Percentiles rank a stretch among this genome's conserved stretches.
Conservation (phyloP, 257 asterid genomes). For the Leptodermis oblonga region DNA sequence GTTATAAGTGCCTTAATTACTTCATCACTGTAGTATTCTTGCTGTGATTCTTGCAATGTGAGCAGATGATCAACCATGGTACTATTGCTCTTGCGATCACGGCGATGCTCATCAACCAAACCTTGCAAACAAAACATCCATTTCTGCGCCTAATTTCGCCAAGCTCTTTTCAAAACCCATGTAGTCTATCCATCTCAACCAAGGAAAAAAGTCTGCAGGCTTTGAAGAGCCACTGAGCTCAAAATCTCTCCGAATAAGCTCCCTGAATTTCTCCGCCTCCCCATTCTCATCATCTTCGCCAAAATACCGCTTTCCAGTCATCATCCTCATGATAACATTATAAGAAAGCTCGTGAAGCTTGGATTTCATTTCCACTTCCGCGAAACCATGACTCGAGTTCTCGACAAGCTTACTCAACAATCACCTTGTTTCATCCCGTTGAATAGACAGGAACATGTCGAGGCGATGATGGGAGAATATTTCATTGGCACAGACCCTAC, state of each 20-base stretch:
- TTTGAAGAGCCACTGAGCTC: neutral
- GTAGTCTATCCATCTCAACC: constrained; percentile 1
- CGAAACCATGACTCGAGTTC: neutral
- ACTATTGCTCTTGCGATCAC: neutral
- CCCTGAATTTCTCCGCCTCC: constrained; percentile 3
- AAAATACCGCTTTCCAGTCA: constrained; percentile 9
- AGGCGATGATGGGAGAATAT: constrained; percentile 9
- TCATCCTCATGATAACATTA: constrained; percentile 3
- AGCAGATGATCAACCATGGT: constrained; percentile 12
- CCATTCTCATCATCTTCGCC: neutral
- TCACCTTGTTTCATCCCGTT: constrained; percentile 2
- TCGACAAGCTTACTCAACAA: neutral
- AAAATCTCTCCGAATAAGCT: neutral
- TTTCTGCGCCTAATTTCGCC: neutral
- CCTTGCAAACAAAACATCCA: neutral
- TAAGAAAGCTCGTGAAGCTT: neutral
- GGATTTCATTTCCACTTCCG: neutral
- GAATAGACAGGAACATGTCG: constrained; percentile 1
- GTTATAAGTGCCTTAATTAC: neutral
- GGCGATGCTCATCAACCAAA: constrained; percentile 5
- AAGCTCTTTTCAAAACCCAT: neutral
- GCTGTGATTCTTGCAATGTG: neutral
- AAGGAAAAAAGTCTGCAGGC: neutral
- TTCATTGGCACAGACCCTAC: neutral
- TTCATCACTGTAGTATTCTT: neutral